Base-by-base conservation (phyloP, 257 asterid genomes). In the Jasminum sambac region DNA sequence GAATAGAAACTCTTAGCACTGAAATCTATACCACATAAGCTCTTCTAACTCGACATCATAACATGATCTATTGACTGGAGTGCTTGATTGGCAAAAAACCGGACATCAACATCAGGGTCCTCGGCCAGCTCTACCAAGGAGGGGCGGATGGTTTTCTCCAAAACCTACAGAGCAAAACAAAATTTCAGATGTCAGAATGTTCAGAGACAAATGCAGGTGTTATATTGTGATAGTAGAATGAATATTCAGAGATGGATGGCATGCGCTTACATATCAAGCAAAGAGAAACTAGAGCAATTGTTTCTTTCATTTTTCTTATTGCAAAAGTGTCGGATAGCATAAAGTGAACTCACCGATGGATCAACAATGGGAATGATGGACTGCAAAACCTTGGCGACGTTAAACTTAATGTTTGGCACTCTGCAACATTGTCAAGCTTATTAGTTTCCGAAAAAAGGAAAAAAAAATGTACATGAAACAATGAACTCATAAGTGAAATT, bases 91-190 rank as follows among this genome's bases (percentile, higher is more conserved):
- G 97, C 98, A 2, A 84, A 90, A 55, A 80, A 88, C 65, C 96
- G 91, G 73, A 92, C 98, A 72, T 92, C 98, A 5, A 90, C 97
- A 69, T 92, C 98, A 8, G 97, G 95, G 71, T 92, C 98, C 87
- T 92, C 98, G 0, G 88, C 74, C 23, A 93, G 93, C 70, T 93
- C 98, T 11, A 83, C 94, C 81, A 93, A 79, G 74, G 86, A 76
- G 10, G 97, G 98, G 24, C 89, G 87, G 41, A 93, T 87, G 62
- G 89, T 84, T 50, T 75, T 84, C 83, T 93, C 97, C 64, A 84
- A 96, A 76, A 93, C 98, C 98, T 90, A 83, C 37, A 60, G 7
- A 42, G 25, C 69, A 78, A 48, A 37, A 57, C 40, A 2, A 55
- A 13, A 40, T 19, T 40, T 6, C 42, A 30, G 50, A 70, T 6